Conservation (phyloP, 768 basidiomycete genomes). For the Scleroderma bovista region DNA sequence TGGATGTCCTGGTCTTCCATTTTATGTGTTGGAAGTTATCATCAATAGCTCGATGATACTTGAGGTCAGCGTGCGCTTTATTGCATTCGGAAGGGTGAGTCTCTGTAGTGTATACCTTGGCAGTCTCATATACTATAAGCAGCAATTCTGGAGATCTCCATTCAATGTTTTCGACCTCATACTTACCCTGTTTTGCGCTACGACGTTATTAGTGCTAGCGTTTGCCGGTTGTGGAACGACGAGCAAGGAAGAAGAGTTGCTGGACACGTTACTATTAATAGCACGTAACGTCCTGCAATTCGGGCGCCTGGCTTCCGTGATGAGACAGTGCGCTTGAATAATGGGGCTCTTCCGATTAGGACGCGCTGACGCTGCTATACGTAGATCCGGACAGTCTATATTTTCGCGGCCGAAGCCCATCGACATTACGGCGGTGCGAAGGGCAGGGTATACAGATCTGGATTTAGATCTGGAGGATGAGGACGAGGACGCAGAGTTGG, state of each 20-base stretch:
- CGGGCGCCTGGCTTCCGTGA: slow-evolving; percentile 83
- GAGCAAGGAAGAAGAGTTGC: slow-evolving; percentile 89
- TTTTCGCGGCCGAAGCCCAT: slow-evolving; percentile 84
- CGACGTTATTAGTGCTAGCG: slow-evolving; percentile 84
- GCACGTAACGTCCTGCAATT: slow-evolving; percentile 93
- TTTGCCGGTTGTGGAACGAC: slow-evolving; percentile 79
- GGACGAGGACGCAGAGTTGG: slow-evolving; percentile 49
- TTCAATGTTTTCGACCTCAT: slow-evolving; percentile 88
- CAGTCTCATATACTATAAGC: slow-evolving; percentile 1
- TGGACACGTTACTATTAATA: slow-evolving; percentile 89
- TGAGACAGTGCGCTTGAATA: slow-evolving; percentile 82
- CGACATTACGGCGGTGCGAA: slow-evolving; percentile 66
- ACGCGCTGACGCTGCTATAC: slow-evolving; percentile 6
- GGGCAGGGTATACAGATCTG: slow-evolving; percentile 54
- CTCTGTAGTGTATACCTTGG: slow-evolving; percentile 3
- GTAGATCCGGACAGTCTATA: slow-evolving; percentile 83
- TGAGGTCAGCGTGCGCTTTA: slow-evolving; percentile 86
- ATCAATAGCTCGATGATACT: slow-evolving; percentile 90
- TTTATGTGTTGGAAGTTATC: slow-evolving; percentile 86
- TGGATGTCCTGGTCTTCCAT: slow-evolving; percentile 82
- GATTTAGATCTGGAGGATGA: slow-evolving; percentile 71
- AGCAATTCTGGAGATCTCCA: slow-evolving; percentile 97
- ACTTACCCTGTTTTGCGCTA: slow-evolving; percentile 81
- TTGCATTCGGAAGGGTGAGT: slow-evolving; percentile 89
- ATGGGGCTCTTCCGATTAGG: slow-evolving; percentile 1